Evolutionary conservation across 2,329 filamentous ascomycete species (phyloP).

Genomic region (Talaromyces piceae): DNA sequence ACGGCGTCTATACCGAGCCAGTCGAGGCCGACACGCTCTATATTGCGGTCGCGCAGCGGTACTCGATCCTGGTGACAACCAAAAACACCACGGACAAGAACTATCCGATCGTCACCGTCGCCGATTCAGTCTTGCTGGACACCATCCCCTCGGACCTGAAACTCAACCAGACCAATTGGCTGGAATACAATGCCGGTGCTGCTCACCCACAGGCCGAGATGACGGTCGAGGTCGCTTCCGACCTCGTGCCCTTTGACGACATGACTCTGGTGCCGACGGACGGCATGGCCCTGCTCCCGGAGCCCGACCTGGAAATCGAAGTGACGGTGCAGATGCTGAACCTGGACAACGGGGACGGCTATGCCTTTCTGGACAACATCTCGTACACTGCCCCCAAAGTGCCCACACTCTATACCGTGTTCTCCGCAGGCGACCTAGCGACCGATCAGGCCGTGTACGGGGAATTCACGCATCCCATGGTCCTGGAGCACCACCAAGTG

Average conservation of each 20-base stretch:
- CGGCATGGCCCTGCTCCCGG: slow-evolving; percentile 50
- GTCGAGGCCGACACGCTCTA: slow-evolving; percentile 58
- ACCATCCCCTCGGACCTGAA: slow-evolving; percentile 27
- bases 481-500: slow-evolving; percentile 33
- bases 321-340: slow-evolving; percentile 65
- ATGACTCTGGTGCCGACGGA: slow-evolving; percentile 63
- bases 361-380: slow-evolving; percentile 68
- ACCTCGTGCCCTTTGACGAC: slow-evolving; percentile 66
- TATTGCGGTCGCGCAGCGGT: slow-evolving; percentile 59
- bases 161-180: slow-evolving; percentile 52
- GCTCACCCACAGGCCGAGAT: slow-evolving; percentile 20
- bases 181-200: slow-evolving; percentile 51
- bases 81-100: slow-evolving; percentile 56
- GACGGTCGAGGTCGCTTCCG: slow-evolving; percentile 21
- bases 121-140: slow-evolving; percentile 19
- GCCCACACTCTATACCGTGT: slow-evolving; percentile 66
- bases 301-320: slow-evolving; percentile 47
- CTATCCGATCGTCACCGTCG: slow-evolving; percentile 57
- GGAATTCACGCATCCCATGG: slow-evolving; percentile 49
- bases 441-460: slow-evolving; percentile 57
- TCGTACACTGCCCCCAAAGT: slow-evolving; percentile 68
- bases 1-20: slow-evolving; percentile 61
- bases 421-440: slow-evolving; percentile 50
- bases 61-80: slow-evolving; percentile 49
- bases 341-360: slow-evolving; percentile 58